Evolutionary conservation across 306 rosid genomes (phyloP).

Genomic region (Inga oerstediana): DNA sequence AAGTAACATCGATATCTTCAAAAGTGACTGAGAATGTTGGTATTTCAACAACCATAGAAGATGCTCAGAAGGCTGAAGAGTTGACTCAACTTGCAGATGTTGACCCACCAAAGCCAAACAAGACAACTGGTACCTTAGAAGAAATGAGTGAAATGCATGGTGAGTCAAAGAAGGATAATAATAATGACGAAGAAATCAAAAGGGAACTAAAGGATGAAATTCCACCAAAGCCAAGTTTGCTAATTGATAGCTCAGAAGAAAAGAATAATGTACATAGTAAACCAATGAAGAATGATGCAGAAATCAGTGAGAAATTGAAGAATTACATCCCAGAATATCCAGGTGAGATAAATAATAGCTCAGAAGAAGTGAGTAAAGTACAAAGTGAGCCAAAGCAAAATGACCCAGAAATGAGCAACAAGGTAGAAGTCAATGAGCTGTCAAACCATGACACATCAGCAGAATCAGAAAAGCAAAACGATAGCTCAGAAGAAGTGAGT

Average conservation of each 20-base stretch:
- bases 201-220: not conserved
- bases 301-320: not conserved
- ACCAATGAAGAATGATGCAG: not conserved
- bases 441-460: too few relatives aligned
- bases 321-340: not conserved
- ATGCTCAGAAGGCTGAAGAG: not conserved
- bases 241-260: not conserved
- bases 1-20: not conserved
- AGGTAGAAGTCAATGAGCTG: too few relatives aligned
- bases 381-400: not conserved
- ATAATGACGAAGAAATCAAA: not conserved
- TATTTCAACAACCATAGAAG: not conserved
- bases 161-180: not conserved
- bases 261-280: not conserved
- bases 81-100: not conserved
- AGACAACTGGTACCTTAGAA: slow-evolving; percentile 3
- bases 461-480: too few relatives aligned
- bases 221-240: not conserved
- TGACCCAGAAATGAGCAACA: too few relatives aligned
- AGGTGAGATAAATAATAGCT: not conserved
- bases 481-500: not conserved
- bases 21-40: not conserved
- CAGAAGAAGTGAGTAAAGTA: not conserved
- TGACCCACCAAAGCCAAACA: not conserved
- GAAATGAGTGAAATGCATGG: slow-evolving; percentile 10